These are phyloP conservation scores for Candida tetrigidarum DNA, from an alignment of 1,139 yeast genomes.

Conservation along the genomic window DNA sequence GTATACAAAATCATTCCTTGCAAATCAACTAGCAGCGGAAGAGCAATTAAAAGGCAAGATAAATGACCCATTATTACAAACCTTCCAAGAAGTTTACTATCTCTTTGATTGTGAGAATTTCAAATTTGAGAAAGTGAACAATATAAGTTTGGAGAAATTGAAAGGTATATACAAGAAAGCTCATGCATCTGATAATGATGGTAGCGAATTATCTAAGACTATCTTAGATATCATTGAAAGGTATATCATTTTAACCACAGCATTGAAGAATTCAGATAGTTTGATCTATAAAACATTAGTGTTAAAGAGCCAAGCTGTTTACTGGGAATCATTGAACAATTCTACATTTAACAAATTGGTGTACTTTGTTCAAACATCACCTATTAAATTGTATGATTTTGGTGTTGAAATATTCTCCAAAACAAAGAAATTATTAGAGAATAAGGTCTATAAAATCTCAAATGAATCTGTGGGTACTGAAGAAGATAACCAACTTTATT, in stretches of 20 bases:
- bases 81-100: conserved; percentile 30
- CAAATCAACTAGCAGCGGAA: conserved; percentile 13
- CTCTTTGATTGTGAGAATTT: conserved; percentile 29
- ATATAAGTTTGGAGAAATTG: conserved; percentile 20
- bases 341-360: conserved; percentile 31
- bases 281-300: conserved; percentile 40
- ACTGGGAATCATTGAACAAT: conserved; percentile 37
- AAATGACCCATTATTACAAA: conserved; percentile 28
- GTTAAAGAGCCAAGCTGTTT: conserved; percentile 37
- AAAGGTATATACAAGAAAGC: conserved; percentile 16
- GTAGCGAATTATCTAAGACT: conserved; percentile 9
- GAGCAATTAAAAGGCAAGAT: conserved; percentile 22
- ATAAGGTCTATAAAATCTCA: conserved; percentile 6
- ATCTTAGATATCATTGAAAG: conserved; percentile 25
- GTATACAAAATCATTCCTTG: conserved; percentile 17
- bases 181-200: conserved; percentile 2
- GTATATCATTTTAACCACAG: conserved; percentile 29
- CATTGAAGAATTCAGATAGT: conserved; percentile 35
- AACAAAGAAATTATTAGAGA: conserved; percentile 11
- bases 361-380: conserved; percentile 41
- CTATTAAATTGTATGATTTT: conserved; percentile 26
- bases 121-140: conserved; percentile 21
- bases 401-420: conserved; percentile 12
- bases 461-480: conserved; percentile 16
- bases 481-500: conserved; percentile 22